A percentile compares a stretch with the other conserved stretches of the same genome.
phyloP scores from a whole-genome alignment of 192 early-diverging fungal genomes.

The Podila epigama region DNA sequence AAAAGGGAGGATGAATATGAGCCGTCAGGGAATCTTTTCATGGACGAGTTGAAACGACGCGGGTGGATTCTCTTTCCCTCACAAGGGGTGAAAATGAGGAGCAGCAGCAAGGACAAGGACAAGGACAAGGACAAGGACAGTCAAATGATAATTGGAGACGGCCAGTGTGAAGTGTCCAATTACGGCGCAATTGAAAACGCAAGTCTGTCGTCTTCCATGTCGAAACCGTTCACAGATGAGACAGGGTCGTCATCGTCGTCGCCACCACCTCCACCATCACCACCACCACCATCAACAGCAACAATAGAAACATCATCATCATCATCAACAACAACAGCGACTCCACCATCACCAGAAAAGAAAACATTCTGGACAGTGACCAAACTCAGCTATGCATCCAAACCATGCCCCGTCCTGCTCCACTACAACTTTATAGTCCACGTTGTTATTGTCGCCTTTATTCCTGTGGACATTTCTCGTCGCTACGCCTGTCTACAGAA shows the following conservation, averaged over 20 bases:
- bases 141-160: no score
- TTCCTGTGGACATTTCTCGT: not conserved
- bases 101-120: no score
- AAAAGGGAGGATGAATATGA: no score
- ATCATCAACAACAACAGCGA: not conserved
- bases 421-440: not conserved
- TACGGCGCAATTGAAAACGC: not conserved
- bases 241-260: not conserved
- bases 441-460: not conserved
- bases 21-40: not conserved
- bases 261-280: not conserved
- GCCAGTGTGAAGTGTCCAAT: not conserved
- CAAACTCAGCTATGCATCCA: not conserved
- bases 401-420: not conserved
- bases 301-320: not conserved
- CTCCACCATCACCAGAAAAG: not conserved
- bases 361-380: not conserved
- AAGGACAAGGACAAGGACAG: no score
- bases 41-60: not conserved
- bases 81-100: no score
- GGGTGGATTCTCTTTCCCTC: not conserved
- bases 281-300: not conserved
- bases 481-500: not conserved
- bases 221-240: not conserved
- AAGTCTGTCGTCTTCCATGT: no score